Evolutionary conservation across 2,329 filamentous ascomycete genomes (phyloP).

Genomic region (Beauveria bassiana): DNA sequence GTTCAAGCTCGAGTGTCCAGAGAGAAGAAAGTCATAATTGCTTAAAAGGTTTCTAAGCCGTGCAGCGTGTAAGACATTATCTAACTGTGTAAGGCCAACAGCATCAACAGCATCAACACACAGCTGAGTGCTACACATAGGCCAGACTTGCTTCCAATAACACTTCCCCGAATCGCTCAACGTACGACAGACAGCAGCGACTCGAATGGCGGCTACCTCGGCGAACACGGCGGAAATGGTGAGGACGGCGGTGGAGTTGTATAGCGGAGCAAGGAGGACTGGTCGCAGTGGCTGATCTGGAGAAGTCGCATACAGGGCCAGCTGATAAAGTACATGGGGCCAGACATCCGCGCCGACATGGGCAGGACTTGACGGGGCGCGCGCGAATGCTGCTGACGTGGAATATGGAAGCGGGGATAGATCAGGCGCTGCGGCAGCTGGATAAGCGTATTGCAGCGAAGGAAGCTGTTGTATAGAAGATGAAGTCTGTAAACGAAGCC

Average conservation of each 20-base stretch:
- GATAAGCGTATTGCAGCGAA: not conserved
- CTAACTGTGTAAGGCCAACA: too few species aligned
- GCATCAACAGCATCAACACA: too few species aligned
- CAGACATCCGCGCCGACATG: not conserved
- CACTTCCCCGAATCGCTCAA: too few species aligned
- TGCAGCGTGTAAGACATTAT: too few species aligned
- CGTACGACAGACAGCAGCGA: too few species aligned
- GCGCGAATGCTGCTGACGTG: not conserved
- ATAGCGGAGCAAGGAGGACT: conserved; percentile 41
- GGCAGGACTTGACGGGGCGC: not conserved
- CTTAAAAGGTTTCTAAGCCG: too few species aligned
- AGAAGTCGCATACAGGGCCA: conserved; percentile 30
- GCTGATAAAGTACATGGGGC: conserved; percentile 12
- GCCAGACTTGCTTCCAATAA: too few species aligned
- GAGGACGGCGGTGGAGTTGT: conserved; percentile 25
- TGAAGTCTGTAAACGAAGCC: too few species aligned
- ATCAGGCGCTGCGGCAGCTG: not conserved
- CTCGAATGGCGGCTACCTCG: not conserved
- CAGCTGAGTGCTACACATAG: too few species aligned
- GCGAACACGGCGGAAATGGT: not conserved
- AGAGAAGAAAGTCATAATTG: too few species aligned
- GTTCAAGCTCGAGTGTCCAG: too few species aligned
- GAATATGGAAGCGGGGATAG: not conserved
- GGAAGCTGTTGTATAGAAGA: not conserved
- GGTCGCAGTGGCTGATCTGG: conserved; percentile 41